Evolutionary conservation across 768 basidiomycete species (phyloP), one percentile per base, ranked within the genome.

Genomic region (Mrakia gelida): DNA sequence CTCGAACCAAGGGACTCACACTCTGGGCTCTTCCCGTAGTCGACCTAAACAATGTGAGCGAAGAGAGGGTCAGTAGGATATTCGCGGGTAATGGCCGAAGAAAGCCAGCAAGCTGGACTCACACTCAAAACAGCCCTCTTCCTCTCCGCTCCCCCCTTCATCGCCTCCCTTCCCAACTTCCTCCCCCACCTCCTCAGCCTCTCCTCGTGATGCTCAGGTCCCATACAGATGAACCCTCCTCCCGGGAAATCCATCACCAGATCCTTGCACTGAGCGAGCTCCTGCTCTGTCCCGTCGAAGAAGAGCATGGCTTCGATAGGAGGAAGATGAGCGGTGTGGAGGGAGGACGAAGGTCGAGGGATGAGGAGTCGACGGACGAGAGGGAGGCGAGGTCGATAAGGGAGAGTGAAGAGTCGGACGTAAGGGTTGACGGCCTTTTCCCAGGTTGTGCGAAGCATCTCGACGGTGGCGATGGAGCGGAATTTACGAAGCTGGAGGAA

Each of bases 1-100:
- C 45, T 45, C 45, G 45, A 32, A 38, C 21, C 30, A 23, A 23
- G 6, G 49, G 23, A 54, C 89, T 84, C 83, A 94, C 94, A 96
- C 87, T 98, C 95, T 8, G 95, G 95, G 32, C 95, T 92, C 85
- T 98, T 99, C 49, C 95, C 94, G 84, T 98, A 98, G 80, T 98
- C 94, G 67, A 98, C 38, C 67, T 70, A 23, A 10, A 34, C 3
- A 34, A 23, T 8, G 5, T 2, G n/a, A 63, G 9, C 21, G 62
- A 28, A 63, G 62, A n/a, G n/a, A 26, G 10, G 28, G n/a, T 34
- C 28, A 63, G n/a, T n/a, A n/a, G n/a, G n/a, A n/a, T n/a, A n/a
- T n/a, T n/a, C n/a, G n/a, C n/a, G n/a, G n/a, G n/a, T n/a, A n/a
- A n/a, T n/a, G n/a, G n/a, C n/a, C n/a, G n/a, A n/a, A n/a, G n/a